Conservation (phyloP, 176 grass and related monocot species). For the Urochloa ruziziensis region DNA sequence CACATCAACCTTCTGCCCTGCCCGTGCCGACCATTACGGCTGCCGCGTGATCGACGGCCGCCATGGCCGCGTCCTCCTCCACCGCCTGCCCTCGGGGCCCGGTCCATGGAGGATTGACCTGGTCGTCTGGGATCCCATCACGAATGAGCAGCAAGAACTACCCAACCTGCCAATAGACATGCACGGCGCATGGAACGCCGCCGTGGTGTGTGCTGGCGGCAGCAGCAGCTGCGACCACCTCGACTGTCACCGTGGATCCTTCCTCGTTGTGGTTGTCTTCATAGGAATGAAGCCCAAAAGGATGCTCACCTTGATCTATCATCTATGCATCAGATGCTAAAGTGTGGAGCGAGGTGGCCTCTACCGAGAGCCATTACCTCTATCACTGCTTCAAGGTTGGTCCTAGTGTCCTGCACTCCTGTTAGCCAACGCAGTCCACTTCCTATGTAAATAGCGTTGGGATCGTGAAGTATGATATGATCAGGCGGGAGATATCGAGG, state of each 20-base stretch:
- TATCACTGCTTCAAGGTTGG: neutral
- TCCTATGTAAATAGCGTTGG: too few relatives aligned
- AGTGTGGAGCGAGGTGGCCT: neutral
- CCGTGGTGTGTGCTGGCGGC: neutral
- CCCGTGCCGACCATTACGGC: neutral
- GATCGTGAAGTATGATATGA: neutral
- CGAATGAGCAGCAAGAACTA: neutral
- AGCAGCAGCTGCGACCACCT: constrained; percentile 10
- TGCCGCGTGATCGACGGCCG: too few relatives aligned
- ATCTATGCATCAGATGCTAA: neutral
- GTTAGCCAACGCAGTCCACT: neutral
- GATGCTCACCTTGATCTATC: neutral
- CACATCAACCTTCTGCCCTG: too few relatives aligned
- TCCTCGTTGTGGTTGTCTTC: neutral
- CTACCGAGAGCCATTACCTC: too few relatives aligned
- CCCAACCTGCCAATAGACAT: neutral
- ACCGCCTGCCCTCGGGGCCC: too few relatives aligned
- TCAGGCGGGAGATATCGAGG: neutral
- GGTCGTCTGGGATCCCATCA: constrained; percentile 7
- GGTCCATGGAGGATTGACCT: neutral
- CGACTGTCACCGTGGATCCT: neutral
- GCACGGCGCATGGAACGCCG: neutral
- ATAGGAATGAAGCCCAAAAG: neutral
- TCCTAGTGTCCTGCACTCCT: neutral
- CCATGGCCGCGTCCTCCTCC: too few relatives aligned